phyloP scores from a whole-genome alignment of 164 flowering plant genomes.

The Vitis labrusca region DNA sequence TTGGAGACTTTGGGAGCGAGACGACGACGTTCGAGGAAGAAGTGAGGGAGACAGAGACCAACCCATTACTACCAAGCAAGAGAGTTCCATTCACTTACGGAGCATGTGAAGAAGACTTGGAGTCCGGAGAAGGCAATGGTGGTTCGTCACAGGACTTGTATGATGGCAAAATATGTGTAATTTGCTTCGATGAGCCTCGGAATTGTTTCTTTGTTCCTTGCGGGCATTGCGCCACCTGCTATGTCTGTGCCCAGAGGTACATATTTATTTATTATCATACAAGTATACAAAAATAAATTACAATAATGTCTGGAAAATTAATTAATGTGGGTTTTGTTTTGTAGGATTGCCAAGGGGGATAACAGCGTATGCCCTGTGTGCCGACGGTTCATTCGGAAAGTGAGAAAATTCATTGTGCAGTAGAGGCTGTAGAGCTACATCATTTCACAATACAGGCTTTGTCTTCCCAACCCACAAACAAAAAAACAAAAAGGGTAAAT shows the following conservation, averaged over 20 bases:
- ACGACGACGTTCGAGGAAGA: not conserved
- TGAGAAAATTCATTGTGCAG: conserved; percentile 21
- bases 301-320: not conserved
- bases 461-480: not conserved
- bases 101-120: conserved; percentile 31
- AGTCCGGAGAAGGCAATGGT: conserved; percentile 19
- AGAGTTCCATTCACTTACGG: conserved; percentile 17
- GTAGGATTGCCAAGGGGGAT: conserved; percentile 46
- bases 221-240: conserved; percentile 80
- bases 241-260: conserved; percentile 72
- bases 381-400: conserved; percentile 40
- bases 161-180: conserved; percentile 71
- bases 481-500: not conserved
- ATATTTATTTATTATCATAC: too few relatives aligned
- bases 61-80: conserved; percentile 15
- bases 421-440: not conserved
- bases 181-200: conserved; percentile 67
- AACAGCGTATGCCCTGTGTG: conserved; percentile 48
- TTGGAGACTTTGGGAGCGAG: conserved; percentile 4
- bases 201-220: conserved; percentile 83
- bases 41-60: conserved; percentile 14
- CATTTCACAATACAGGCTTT: not conserved
- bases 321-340: not conserved
- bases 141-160: conserved; percentile 54
- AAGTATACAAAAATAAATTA: not conserved